Evolutionary conservation across 106 monocot species (phyloP).

Genomic region (Platanthera zijinensis): DNA sequence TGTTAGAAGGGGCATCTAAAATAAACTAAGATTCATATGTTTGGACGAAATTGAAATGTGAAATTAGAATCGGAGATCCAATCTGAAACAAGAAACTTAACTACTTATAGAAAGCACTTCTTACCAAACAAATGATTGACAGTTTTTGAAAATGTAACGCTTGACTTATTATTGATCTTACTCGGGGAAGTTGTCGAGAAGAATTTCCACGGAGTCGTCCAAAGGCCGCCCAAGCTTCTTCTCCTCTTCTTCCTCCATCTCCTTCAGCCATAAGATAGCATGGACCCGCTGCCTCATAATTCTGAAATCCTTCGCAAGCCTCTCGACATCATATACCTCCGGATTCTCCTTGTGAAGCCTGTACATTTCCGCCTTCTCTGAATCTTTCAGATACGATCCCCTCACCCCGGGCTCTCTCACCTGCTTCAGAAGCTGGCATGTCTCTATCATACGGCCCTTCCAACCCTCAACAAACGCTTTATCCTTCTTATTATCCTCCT

Average conservation of each 20-base stretch:
- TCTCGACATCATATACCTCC: conserved; percentile 59
- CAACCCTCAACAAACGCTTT: conserved; percentile 60
- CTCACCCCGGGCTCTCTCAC: conserved; percentile 83
- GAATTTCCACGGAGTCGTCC: conserved; percentile 78
- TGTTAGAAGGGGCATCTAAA: too few relatives aligned
- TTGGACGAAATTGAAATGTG: too few relatives aligned
- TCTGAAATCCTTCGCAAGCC: conserved; percentile 76
- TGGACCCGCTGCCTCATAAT: conserved; percentile 92
- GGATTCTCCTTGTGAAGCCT: conserved; percentile 77
- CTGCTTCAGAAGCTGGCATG: conserved; percentile 70
- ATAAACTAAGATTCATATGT: too few relatives aligned
- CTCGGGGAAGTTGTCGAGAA: conserved; percentile 90
- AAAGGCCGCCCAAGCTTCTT: conserved; percentile 58
- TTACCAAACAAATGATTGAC: too few relatives aligned
- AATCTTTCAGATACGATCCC: conserved; percentile 74
- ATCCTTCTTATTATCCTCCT: conserved; percentile 33
- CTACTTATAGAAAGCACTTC: too few relatives aligned
- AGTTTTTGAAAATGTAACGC: too few relatives aligned
- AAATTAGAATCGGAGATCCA: too few relatives aligned
- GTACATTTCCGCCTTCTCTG: conserved; percentile 97
- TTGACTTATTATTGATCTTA: conserved; percentile 20
- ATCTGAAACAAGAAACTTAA: too few relatives aligned
- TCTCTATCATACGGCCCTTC: conserved; percentile 57
- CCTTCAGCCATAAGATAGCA: conserved; percentile 87
- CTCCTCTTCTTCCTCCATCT: conserved; percentile 98